Percentiles rank a stretch among this genome's conserved stretches.
Conservation (phyloP, 2,329 filamentous ascomycete genomes). For the Arthrobotrys iridis region DNA sequence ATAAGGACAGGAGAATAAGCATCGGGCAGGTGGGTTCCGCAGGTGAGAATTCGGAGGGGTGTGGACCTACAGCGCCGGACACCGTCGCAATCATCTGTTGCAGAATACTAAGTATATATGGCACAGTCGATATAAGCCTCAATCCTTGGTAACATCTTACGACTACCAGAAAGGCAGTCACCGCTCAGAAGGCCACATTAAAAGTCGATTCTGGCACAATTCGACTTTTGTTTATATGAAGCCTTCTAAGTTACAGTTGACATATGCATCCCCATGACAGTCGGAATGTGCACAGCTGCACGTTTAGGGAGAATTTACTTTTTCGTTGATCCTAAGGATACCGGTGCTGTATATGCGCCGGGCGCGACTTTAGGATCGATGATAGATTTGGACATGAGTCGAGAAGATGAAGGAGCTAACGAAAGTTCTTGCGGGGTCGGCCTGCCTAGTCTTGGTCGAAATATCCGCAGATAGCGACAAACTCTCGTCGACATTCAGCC, state of each 20-base stretch:
- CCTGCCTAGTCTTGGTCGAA: constrained; percentile 10
- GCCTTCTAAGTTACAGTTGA: constrained; percentile 14
- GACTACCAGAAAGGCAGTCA: constrained; percentile 2
- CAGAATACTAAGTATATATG: constrained; percentile 9
- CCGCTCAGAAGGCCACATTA: constrained; percentile 29
- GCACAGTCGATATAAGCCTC: constrained; percentile 48
- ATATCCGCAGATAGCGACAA: constrained; percentile 20
- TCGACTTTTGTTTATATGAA: constrained; percentile 10
- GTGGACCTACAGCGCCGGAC: constrained; percentile 26
- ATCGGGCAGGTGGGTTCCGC: constrained; percentile 51
- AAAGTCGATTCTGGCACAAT: background rate
- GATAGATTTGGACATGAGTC: constrained; percentile 11
- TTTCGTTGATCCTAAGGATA: constrained; percentile 23
- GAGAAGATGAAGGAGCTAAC: constrained; percentile 3
- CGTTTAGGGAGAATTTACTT: constrained; percentile 1
- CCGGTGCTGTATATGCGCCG: constrained; percentile 1
- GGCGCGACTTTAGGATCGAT: constrained; percentile 17
- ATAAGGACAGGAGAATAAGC: constrained; percentile 23
- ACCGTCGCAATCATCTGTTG: constrained; percentile 35
- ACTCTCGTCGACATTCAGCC: constrained; percentile 2
- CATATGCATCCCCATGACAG: constrained; percentile 33
- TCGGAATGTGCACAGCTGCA: constrained; percentile 11
- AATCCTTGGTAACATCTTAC: constrained; percentile 35
- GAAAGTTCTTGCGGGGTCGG: constrained; percentile 28
- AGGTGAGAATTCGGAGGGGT: constrained; percentile 44